Evolutionary conservation across 202 grass and related monocot species (phyloP).

Genomic region (Brachypodium distachyon): DNA sequence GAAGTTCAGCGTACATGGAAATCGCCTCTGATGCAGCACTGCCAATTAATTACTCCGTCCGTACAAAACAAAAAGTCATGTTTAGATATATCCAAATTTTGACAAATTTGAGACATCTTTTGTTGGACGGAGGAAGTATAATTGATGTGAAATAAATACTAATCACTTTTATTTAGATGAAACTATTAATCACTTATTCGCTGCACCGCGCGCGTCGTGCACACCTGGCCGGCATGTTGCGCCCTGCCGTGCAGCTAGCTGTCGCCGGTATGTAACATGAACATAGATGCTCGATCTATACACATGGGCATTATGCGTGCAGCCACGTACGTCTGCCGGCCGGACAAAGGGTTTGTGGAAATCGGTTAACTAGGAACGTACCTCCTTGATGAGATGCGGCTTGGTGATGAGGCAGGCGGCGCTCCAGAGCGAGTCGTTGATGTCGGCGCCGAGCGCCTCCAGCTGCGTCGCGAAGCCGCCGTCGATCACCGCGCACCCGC

Average conservation of each 20-base stretch:
- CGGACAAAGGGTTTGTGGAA: not conserved
- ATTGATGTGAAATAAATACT: too few species aligned
- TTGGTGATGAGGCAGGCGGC: conserved; percentile 62
- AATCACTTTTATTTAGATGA: too few species aligned
- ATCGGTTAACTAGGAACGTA: not conserved
- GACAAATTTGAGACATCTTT: too few species aligned
- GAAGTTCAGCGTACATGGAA: too few species aligned
- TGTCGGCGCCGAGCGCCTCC: conserved; percentile 79
- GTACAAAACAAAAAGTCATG: too few species aligned
- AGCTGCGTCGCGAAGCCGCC: conserved; percentile 83
- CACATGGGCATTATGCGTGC: not conserved
- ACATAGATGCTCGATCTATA: not conserved
- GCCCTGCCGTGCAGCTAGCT: too few species aligned
- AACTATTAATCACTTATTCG: too few species aligned
- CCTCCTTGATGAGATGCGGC: conserved; percentile 68
- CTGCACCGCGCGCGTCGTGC: too few species aligned
- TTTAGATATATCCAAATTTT: too few species aligned
- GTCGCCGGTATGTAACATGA: not conserved
- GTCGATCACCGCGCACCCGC: conserved; percentile 73
- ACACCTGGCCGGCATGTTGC: not conserved
- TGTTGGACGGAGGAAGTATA: too few species aligned
- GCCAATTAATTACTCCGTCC: too few species aligned
- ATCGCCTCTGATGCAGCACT: not conserved
- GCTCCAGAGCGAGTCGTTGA: conserved; percentile 87
- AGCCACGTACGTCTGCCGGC: conserved; percentile 3